Evolutionary conservation across 345 rosid species (phyloP).

Genomic region (Iberis pinnata): DNA sequence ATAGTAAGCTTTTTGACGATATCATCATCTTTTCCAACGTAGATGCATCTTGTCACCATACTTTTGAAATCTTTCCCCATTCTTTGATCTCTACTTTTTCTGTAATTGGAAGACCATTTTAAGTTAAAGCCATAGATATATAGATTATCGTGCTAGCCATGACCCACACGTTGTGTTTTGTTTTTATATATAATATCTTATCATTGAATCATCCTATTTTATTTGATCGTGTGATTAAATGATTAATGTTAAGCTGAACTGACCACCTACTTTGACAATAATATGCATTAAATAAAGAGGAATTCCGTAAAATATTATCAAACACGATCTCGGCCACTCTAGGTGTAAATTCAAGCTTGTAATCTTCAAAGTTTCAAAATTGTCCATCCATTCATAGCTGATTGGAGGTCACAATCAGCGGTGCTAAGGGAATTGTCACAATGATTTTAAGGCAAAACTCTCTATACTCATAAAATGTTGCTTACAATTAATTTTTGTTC

Average conservation of each 20-base stretch:
- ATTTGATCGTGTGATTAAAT: constrained; percentile 21
- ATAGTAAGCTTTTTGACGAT: constrained; percentile 21
- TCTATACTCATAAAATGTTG: too few relatives aligned
- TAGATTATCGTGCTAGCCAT: constrained; percentile 25
- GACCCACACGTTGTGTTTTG: constrained; percentile 29
- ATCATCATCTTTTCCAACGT: constrained; percentile 30
- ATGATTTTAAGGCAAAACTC: too few relatives aligned
- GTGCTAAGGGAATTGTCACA: too few relatives aligned
- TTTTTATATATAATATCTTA: too few relatives aligned
- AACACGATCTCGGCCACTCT: too few relatives aligned
- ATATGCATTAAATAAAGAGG: too few relatives aligned
- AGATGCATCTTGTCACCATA: constrained; percentile 32
- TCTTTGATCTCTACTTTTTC: background rate
- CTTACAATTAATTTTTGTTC: too few relatives aligned
- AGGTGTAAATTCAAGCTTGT: too few relatives aligned
- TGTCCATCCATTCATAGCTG: too few relatives aligned
- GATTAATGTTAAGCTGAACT: constrained; percentile 1
- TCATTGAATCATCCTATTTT: background rate
- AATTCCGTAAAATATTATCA: too few relatives aligned
- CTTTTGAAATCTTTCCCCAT: constrained; percentile 36
- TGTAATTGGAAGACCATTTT: background rate
- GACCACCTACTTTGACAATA: constrained; percentile 16
- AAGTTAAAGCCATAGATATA: background rate
- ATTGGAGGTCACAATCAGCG: too few relatives aligned
- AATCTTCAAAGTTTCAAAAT: too few relatives aligned